Evolutionary conservation across 768 basidiomycete species (phyloP).

Genomic region (Polyporus arcularius): DNA sequence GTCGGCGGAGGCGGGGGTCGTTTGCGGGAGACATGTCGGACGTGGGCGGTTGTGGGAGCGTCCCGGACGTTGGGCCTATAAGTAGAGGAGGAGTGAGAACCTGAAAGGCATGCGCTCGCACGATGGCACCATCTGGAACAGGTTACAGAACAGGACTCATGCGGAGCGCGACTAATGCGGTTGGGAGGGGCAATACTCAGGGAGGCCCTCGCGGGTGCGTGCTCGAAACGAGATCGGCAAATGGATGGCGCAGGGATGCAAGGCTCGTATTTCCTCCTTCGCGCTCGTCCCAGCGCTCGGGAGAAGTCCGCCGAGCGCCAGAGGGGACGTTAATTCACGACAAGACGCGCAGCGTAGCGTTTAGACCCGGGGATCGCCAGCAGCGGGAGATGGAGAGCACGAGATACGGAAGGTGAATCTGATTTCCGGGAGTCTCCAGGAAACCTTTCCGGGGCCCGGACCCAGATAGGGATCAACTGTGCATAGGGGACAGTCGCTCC

Average conservation of each 20-base stretch:
- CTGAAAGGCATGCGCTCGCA: conserved; percentile 2
- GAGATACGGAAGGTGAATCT: not conserved
- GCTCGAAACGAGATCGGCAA: not conserved
- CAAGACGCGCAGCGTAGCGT: not conserved
- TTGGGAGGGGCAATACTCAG: not conserved
- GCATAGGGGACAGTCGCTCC: too few relatives aligned
- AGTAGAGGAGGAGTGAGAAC: conserved; percentile 11
- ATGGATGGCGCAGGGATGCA: not conserved
- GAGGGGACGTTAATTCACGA: not conserved
- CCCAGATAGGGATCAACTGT: too few relatives aligned
- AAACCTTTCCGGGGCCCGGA: too few relatives aligned
- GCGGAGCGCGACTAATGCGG: not conserved
- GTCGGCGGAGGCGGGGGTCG: conserved; percentile 25
- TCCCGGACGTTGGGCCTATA: conserved; percentile 6
- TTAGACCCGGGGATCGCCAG: not conserved
- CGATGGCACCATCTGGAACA: not conserved
- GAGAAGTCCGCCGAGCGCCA: not conserved
- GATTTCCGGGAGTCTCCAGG: not conserved
- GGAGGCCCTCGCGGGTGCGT: not conserved
- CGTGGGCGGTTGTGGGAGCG: conserved; percentile 1
- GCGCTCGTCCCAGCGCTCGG: not conserved
- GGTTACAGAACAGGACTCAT: not conserved
- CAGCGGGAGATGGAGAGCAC: not conserved
- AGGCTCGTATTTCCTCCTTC: not conserved
- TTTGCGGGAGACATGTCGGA: conserved; percentile 14